These are phyloP conservation scores for Populus hybrid DNA, from an alignment of 441 rosid genomes.

Conservation along the genomic window DNA sequence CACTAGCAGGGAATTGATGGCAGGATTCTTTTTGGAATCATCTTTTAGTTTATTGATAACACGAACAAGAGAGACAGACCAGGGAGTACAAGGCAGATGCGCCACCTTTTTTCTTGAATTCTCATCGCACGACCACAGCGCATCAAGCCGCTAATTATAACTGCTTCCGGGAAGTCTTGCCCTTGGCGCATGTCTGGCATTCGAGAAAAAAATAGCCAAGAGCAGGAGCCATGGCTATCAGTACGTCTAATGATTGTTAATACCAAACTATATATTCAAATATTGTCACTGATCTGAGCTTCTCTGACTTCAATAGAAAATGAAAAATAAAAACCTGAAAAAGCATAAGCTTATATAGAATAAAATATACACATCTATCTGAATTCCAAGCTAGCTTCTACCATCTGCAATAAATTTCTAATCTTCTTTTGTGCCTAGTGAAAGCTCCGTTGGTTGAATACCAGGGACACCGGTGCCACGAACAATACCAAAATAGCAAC, in stretches of 20 bases:
- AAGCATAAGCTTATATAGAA: constrained; percentile 5
- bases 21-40: too few relatives aligned
- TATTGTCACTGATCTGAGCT: not conserved
- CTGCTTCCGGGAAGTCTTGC: too few relatives aligned
- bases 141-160: too few relatives aligned
- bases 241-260: not conserved
- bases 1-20: too few relatives aligned
- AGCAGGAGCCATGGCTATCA: too few relatives aligned
- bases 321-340: not conserved
- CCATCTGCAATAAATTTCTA: constrained; percentile 7
- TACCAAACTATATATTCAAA: not conserved
- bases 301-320: not conserved
- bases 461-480: constrained; percentile 1
- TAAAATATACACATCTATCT: constrained; percentile 22
- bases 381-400: constrained; percentile 18
- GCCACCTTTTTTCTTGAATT: too few relatives aligned
- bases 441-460: constrained; percentile 1
- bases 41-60: too few relatives aligned
- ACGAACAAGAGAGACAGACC: too few relatives aligned
- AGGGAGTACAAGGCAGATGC: too few relatives aligned
- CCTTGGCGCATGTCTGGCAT: too few relatives aligned
- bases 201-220: too few relatives aligned
- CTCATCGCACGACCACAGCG: too few relatives aligned
- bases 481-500: not conserved
- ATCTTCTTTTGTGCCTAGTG: constrained; percentile 19